Evolutionary conservation across 441 rosid genomes (phyloP), one percentile per base, ranked within the genome.

Genomic region (Corymbia citriodora): DNA sequence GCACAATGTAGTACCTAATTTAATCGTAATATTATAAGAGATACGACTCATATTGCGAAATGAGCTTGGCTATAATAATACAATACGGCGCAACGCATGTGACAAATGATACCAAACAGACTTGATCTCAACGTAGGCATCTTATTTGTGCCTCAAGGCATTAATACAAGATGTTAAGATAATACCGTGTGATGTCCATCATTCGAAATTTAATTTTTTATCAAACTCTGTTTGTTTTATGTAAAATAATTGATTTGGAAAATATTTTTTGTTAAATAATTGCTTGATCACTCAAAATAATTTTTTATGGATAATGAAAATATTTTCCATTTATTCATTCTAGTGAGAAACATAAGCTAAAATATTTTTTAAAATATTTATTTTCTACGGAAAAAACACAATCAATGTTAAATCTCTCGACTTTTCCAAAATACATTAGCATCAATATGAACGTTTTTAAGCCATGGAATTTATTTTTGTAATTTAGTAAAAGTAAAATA

Each of bases 321-420:
- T 59, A 25, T 59, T 59, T 59, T 59, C 0, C 25, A 0, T 59
- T 0, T 14, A 59, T 59, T 59, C 63, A 59, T 59, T 59, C 25
- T 25, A 25, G 0, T 59, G 25, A 25, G 14, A 1, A 0, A 10
- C 25, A 0, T 59, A 59, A 59, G 10, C 7, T 0, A 21, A 21
- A 55, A 9, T 19, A 19, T 55, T 9, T 57, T 0, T 2, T 12
- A 9, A 57, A 0, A 23, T 29, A 0, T 57, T 57, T 7, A 59
- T 59, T 59, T 59, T 59, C 7, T 9, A 1, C 0, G 25, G 25
- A 59, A 59, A 0, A 57, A 57, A 57, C 23, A 2, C 29, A 57
- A 10, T 57, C 0, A 1, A 0, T 18, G 27, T 19, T 17, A 18
- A 74, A 21, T 74, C 29, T 19, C 50, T 74, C 2, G 7, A 33